A percentile compares a stretch with the other conserved stretches of the same genome.
These are phyloP conservation scores for Lojkania enalia DNA, from an alignment of 2,329 filamentous ascomycete genomes.

Conservation along the genomic window DNA sequence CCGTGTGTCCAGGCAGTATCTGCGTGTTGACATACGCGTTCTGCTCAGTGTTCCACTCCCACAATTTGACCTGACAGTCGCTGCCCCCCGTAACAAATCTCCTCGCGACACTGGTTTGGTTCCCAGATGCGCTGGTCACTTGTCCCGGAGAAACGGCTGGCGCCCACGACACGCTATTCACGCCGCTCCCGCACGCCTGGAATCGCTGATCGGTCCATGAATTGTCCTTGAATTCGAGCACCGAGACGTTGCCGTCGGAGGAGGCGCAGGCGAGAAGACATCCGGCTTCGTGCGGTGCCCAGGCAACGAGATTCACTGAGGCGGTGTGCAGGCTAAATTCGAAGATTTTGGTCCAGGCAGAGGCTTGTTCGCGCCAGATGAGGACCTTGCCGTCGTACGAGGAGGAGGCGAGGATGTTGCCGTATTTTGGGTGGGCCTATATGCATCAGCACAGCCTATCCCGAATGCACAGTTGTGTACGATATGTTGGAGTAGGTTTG, in stretches of 20 bases:
- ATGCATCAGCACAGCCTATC: conserved; percentile 1
- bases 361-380: conserved; percentile 88
- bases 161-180: conserved; percentile 95
- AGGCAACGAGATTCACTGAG: conserved; percentile 93
- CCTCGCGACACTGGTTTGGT: conserved; percentile 61
- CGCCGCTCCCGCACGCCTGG: conserved; percentile 87
- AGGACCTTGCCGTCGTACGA: conserved; percentile 98
- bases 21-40: conserved; percentile 57
- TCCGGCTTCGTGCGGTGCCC: conserved; percentile 95
- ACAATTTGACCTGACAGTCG: conserved; percentile 92
- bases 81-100: conserved; percentile 94
- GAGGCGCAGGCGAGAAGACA: conserved; percentile 94
- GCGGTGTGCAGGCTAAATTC: conserved; percentile 93
- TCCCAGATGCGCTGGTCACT: conserved; percentile 71
- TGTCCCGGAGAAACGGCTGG: conserved; percentile 82
- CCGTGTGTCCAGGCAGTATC: conserved; percentile 75
- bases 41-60: conserved; percentile 68
- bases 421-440: conserved; percentile 91
- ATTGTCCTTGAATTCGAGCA: conserved; percentile 97
- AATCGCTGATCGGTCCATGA: conserved; percentile 89
- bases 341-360: conserved; percentile 74
- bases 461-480: not conserved
- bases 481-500: conserved; percentile 1
- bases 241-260: conserved; percentile 88
- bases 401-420: conserved; percentile 93